phyloP scores from a whole-genome alignment of 768 basidiomycete genomes.

The Lactarius tabidus region DNA sequence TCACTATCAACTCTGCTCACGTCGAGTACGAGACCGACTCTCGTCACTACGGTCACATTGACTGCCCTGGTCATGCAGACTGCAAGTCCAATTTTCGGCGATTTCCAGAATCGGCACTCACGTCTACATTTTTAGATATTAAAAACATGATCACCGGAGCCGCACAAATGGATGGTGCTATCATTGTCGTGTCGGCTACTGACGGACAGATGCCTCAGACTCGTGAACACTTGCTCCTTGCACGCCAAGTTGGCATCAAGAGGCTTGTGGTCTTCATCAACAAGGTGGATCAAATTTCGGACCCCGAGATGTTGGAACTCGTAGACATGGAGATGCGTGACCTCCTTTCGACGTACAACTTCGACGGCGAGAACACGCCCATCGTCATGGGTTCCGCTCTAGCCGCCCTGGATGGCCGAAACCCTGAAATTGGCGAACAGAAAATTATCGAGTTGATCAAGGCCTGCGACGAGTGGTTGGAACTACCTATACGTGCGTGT shows the following conservation, averaged over 20 bases:
- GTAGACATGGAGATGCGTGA: conserved; percentile 99
- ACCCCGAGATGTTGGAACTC: conserved; percentile 97
- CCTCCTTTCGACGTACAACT: conserved; percentile 85
- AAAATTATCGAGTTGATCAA: conserved; percentile 81
- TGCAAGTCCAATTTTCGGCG: conserved; percentile 47
- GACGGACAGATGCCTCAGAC: conserved; percentile 99
- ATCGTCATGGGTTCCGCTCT: conserved; percentile 97
- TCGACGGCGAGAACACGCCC: conserved; percentile 96
- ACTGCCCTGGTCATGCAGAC: conserved; percentile 95
- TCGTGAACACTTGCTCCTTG: conserved; percentile 94
- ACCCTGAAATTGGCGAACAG: conserved; percentile 70
- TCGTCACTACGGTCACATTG: conserved; percentile 96
- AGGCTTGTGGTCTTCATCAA: conserved; percentile 99
- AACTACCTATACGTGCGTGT: conserved; percentile 79
- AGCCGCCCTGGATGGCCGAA: conserved; percentile 85
- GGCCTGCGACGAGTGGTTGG: conserved; percentile 92
- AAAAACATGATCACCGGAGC: conserved; percentile 99
- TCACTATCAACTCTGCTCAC: conserved; percentile 98
- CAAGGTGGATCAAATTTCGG: conserved; percentile 95
- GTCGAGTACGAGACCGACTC: conserved; percentile 93
- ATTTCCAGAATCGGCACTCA: conserved; percentile 23
- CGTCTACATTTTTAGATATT: conserved; percentile 52
- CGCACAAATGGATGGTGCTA: conserved; percentile 95
- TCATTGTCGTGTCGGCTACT: conserved; percentile 95
- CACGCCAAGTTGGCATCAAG: conserved; percentile 97